Evolutionary conservation across 2,329 filamentous ascomycete species (phyloP), one percentile per base, ranked within the genome.

Genomic region (Xylariomycetidae sp.): DNA sequence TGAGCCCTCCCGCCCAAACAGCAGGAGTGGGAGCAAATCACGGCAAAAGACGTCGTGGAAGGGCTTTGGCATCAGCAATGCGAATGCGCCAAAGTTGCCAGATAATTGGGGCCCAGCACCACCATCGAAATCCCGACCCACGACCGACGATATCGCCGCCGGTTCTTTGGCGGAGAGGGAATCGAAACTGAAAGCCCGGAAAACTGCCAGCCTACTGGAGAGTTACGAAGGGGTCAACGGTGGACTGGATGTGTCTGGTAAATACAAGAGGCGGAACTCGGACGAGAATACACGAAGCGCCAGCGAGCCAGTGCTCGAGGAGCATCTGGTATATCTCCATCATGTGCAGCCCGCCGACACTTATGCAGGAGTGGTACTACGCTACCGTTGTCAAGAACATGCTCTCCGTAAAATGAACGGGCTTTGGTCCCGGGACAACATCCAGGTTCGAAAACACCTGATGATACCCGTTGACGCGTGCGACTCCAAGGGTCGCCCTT

Each of bases 401-500:
- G 74, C 84, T 2, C 81, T 98, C 45, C 76, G 87, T 38, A 92
- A 86, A 56, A 81, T 88, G 25, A 98, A 98, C 57, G 80, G 92
- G 9, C 80, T 98, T 52, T 98, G 92, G 92, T 87, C 88, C 6
- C 87, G 88, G 44, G 92, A 97, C 55, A 88, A 80, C 42, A 83
- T 97, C 22, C 90, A 96, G 57, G 78, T 81, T 30, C 80, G 89
- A 38, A 86, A 86, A 51, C 82, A 78, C 44, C 72, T 98, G 12
- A 73, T 89, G 7, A 66, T 98, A 33, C 92, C 92, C 0, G 87
- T 97, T 4, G 89, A 95, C 57, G 84, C 87, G 25, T 97, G 90
- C 58, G 81, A 84, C 26, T 70, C 89, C 26, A 92, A 88, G 53
- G 88, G 90, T 18, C 74, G 80, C 31, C 74, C 74, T 12, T 80